Percentiles rank a stretch among this genome's conserved stretches.
These are phyloP conservation scores for Eimeria praecox DNA, from an alignment of 169 alveolate genomes.

Conservation along the genomic window DNA sequence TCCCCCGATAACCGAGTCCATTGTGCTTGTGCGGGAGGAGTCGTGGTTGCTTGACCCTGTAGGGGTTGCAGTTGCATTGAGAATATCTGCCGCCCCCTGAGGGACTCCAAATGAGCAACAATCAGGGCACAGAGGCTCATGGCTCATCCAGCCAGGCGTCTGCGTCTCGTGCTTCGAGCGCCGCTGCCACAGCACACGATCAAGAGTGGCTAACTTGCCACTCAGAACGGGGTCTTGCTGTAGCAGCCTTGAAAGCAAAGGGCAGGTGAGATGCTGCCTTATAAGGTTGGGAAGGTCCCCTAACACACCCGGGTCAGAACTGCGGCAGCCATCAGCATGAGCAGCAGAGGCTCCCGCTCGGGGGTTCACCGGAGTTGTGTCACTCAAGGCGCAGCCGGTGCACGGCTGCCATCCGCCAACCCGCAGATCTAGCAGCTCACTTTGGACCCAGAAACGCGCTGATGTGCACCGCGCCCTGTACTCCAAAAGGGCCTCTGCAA, in stretches of 20 bases:
- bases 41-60: slow-evolving; percentile 16
- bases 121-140: slow-evolving; percentile 59
- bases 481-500: slow-evolving; percentile 68
- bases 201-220: slow-evolving; percentile 75
- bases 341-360: slow-evolving; percentile 5
- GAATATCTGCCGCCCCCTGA: slow-evolving; percentile 25
- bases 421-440: slow-evolving; percentile 63
- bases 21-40: slow-evolving; percentile 69
- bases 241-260: slow-evolving; percentile 51
- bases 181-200: slow-evolving; percentile 72
- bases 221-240: slow-evolving; percentile 71
- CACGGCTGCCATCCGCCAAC: slow-evolving; percentile 39
- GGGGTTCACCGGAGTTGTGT: background rate
- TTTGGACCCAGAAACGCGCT: slow-evolving; percentile 71
- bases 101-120: slow-evolving; percentile 51
- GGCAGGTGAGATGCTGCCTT: slow-evolving; percentile 50
- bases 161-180: slow-evolving; percentile 73
- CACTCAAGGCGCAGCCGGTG: slow-evolving; percentile 37
- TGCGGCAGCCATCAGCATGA: background rate
- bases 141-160: slow-evolving; percentile 73
- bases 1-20: slow-evolving; percentile 50
- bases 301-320: slow-evolving; percentile 50
- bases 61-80: background rate
- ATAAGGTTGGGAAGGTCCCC: slow-evolving; percentile 68
- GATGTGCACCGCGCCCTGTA: slow-evolving; percentile 71